Conservation (phyloP, 2,329 filamentous ascomycete genomes). For the Pseudogymnoascus destructans region DNA sequence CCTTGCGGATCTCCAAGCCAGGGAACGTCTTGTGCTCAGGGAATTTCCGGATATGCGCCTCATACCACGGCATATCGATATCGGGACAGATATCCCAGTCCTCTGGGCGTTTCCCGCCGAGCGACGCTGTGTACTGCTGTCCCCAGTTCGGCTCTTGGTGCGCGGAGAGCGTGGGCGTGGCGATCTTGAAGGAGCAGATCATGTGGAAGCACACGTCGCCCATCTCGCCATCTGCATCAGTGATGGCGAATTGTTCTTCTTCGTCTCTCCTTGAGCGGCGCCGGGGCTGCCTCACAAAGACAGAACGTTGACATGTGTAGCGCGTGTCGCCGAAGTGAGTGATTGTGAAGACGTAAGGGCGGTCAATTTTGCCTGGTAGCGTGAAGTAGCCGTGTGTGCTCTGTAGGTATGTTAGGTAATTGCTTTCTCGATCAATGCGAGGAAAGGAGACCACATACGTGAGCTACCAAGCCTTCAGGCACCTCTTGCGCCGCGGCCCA, state of each 20-base stretch:
- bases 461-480: constrained; percentile 28
- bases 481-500: constrained; percentile 29
- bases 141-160: constrained; percentile 12
- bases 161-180: constrained; percentile 9
- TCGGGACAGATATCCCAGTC: constrained; percentile 11
- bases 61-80: constrained; percentile 18
- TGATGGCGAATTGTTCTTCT: background rate
- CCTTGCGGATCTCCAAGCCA: constrained; percentile 35
- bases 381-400: constrained; percentile 42
- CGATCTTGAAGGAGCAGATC: constrained; percentile 37
- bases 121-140: constrained; percentile 11
- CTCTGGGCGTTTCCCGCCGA: constrained; percentile 10
- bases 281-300: constrained; percentile 37
- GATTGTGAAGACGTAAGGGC: constrained; percentile 41
- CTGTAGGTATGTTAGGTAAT: background rate
- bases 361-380: constrained; percentile 33
- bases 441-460: constrained; percentile 27
- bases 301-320: constrained; percentile 36
- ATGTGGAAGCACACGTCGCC: constrained; percentile 37
- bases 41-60: background rate
- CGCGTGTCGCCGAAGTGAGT: constrained; percentile 33
- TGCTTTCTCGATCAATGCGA: background rate
- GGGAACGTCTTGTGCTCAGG: constrained; percentile 16
- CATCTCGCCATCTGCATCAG: constrained; percentile 20
- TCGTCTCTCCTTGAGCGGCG: constrained; percentile 29